Evolutionary conservation across 805 yeast genomes (phyloP), one percentile per base, ranked within the genome.

Genomic region (Saccharomycopsis sp.): DNA sequence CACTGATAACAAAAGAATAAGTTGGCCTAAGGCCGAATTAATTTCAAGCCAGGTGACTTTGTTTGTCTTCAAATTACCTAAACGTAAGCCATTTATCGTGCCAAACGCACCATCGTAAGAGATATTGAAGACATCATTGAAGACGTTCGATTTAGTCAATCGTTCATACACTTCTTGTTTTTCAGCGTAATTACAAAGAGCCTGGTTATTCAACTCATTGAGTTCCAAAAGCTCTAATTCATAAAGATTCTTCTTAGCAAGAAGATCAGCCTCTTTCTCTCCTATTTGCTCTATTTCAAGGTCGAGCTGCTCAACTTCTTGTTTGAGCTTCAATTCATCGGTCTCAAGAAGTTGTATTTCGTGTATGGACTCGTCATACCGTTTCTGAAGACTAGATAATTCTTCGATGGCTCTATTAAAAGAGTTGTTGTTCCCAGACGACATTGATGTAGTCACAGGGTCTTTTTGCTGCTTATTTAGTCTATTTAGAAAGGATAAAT

Each of bases 21-120:
- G 73, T 64, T 92, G 97, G 0, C 98, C 98, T 65, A 92, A 72
- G 0, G 96, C 97, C 1, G 96, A 94, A 68, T 91, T 92, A 50
- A 90, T 85, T 65, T 92, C 98, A 57, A 89, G 82, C 96, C 96
- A 90, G 1, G 96, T 86, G 0, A 92, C 88, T 60, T 78, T 80
- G 56, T 74, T 70, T 5, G 77, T 79, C 47, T 80, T 82, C 53
- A 82, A 69, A 14, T 83, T 75, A 0, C 98, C 98, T n/a, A 93
- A 69, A 58, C 97, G 72, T 24, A 89, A 75, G 0, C 92, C 93
- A 70, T 92, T 92, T 35, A 92, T 93, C 0, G 94, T 86, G 0
- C 96, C 97, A 72, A 88, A 89, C 38, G 82, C 81, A 3, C 93
- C 94, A 62, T 88, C 89, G 63, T 85, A 87, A 1, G 96, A 87